Base-by-base conservation (phyloP, 2,329 filamentous ascomycete genomes). In the Botrytis paeoniae region DNA sequence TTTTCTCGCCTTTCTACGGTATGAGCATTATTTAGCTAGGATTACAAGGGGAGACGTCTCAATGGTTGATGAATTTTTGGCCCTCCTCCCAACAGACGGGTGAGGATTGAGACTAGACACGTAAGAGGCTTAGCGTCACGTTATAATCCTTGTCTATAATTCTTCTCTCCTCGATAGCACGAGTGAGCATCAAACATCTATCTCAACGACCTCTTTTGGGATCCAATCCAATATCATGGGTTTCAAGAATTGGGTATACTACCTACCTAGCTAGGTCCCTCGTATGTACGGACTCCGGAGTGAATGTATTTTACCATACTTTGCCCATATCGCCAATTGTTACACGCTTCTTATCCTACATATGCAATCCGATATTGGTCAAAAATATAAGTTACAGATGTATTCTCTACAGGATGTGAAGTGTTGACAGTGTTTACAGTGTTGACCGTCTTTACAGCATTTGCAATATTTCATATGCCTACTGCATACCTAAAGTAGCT, bases 1-100 rank as follows among this genome's bases (percentile, higher is more conserved):
- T 61, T 71, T 71, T 65, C 45, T 48, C 20, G 62, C 62, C 3
- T 39, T 51, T 12, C 20, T 37, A 51, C 29, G 29, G 43, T 35
- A 65, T 35, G 43, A 51, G 43, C 43, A 57, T 41, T 57, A 57
- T 29, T 68, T 48, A 25, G 43, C 70, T 60, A 37, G 70, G 60
- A 72, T 72, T 54, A 72, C 69, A 57, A 66, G 69, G 45, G 37
- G 35, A 66, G 37, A 25, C 43, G 37, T 45, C 48, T 68, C 70
- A 72, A 72, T 68, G 70, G 70, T 68, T 72, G 70, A 72, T 41
- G 29, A 45, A 48, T 61, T 69, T 72, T 72, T 68, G 62, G 62
- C 35, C 39, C 35, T 66, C 70, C 70, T 72, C 70, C 70, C 70
- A 72, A 72, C 70, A 72, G 70, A 72, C 70, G 39, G 70, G 32